A percentile compares a stretch with the other conserved stretches of the same genome.
phyloP scores from a whole-genome alignment of 129 eudicot species.

The Pittosporum tobira region DNA sequence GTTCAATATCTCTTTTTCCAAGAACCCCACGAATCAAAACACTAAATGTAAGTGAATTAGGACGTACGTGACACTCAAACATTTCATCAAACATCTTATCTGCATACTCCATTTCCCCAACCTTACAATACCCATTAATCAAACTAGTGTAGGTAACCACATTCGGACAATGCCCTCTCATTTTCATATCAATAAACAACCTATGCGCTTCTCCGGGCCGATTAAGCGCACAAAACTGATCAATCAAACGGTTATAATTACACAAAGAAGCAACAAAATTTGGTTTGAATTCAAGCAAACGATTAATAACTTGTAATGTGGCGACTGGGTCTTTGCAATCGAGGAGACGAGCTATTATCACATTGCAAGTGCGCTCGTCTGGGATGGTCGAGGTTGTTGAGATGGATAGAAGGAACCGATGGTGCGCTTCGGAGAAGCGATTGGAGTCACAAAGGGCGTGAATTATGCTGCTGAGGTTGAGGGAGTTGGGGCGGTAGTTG shows the following conservation, averaged over 20 bases:
- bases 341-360: constrained; percentile 58
- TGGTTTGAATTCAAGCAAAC: constrained; percentile 36
- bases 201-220: constrained; percentile 30
- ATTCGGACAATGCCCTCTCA: constrained; percentile 57
- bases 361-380: constrained; percentile 79
- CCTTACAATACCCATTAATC: constrained; percentile 53
- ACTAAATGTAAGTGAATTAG: constrained; percentile 57
- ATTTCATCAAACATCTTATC: constrained; percentile 74
- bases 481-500: constrained; percentile 43
- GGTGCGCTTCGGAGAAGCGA: constrained; percentile 67
- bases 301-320: constrained; percentile 37
- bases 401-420: constrained; percentile 29
- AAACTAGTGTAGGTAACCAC: constrained; percentile 64
- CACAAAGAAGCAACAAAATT: constrained; percentile 59
- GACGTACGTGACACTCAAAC: constrained; percentile 40
- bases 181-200: constrained; percentile 46
- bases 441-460: constrained; percentile 59
- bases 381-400: constrained; percentile 25
- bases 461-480: constrained; percentile 60
- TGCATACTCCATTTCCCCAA: constrained; percentile 49
- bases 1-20: constrained; percentile 24
- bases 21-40: constrained; percentile 53
- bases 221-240: constrained; percentile 40
- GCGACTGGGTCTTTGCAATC: constrained; percentile 29
- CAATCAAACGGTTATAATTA: constrained; percentile 70